These are phyloP conservation scores for Buxus sempervirens DNA, from an alignment of 164 flowering plant species.

Conservation along the genomic window DNA sequence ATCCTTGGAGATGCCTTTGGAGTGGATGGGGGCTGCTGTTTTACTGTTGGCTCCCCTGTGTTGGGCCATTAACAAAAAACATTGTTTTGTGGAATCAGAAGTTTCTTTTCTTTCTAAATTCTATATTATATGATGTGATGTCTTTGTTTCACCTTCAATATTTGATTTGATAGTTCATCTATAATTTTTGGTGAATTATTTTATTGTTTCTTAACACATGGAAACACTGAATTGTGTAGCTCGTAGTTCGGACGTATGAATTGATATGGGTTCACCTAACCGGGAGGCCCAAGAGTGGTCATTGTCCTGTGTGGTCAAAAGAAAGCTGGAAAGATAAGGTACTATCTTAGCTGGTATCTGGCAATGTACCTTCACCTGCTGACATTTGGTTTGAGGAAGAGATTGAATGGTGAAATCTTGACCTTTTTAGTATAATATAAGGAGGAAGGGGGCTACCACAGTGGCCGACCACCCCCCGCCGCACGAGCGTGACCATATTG, in stretches of 20 bases:
- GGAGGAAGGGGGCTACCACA: no score
- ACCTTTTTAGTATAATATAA: no score
- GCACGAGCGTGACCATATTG: no score
- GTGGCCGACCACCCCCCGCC: no score
- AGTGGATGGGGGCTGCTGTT: slow-evolving; percentile 1
- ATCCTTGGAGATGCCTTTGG: slow-evolving; percentile 16
- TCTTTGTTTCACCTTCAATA: neutral
- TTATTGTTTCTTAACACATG: no score
- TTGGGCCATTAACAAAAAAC: slow-evolving; percentile 2
- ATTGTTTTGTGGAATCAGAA: neutral
- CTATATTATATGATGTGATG: neutral
- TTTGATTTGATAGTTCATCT: neutral
- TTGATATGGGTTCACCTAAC: no score
- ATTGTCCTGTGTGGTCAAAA: neutral
- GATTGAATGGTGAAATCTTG: no score
- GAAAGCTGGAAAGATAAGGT: neutral
- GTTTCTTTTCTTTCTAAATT: no score
- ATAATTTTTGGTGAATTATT: no score
- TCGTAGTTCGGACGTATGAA: no score
- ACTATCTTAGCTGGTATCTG: neutral
- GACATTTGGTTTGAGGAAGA: neutral
- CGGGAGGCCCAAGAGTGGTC: neutral
- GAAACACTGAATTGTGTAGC: neutral
- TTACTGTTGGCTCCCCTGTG: slow-evolving; percentile 8
- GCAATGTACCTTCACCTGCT: neutral